phyloP scores from a whole-genome alignment of 1,284 basidiomycete genomes.

The Cutaneotrichosporon cyanovorans region DNA sequence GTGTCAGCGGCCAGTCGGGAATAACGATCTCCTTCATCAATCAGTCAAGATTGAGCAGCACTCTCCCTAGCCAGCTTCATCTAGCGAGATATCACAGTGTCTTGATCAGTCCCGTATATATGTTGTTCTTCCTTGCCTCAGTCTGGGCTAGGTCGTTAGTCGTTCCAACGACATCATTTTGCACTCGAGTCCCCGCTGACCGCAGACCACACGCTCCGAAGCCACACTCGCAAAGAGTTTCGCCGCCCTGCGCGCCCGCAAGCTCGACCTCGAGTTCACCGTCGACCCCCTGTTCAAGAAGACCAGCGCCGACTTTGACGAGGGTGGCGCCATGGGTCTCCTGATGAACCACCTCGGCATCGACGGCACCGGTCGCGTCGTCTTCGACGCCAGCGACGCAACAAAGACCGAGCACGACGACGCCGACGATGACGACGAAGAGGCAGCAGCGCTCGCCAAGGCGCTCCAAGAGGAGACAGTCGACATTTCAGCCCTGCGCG shows the following conservation, averaged over 20 bases:
- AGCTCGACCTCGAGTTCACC: constrained; percentile 86
- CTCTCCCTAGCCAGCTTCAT: no score
- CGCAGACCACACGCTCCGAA: constrained; percentile 58
- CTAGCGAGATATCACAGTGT: no score
- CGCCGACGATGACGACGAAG: constrained; percentile 57
- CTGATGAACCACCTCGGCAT: constrained; percentile 87
- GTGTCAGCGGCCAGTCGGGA: no score
- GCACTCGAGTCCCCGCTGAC: no score
- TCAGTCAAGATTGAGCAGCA: no score
- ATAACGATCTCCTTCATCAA: no score
- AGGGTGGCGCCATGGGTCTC: constrained; percentile 89
- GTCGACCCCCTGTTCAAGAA: constrained; percentile 97
- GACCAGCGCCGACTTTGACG: constrained; percentile 97
- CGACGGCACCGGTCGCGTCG: constrained; percentile 77
- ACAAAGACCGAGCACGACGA: constrained; percentile 64
- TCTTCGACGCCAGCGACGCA: constrained; percentile 94
- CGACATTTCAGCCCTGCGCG: constrained; percentile 56
- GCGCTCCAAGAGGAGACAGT: constrained; percentile 30
- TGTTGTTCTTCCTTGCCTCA: no score
- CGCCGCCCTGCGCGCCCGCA: constrained; percentile 77
- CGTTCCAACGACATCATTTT: no score
- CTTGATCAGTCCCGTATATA: no score
- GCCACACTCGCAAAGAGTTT: constrained; percentile 79
- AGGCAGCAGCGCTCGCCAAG: no score
- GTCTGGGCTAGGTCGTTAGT: no score